Percentiles rank a stretch among this genome's conserved stretches.
Conservation (phyloP, 352 stramenopile species). For the Pythium sukuiense region DNA sequence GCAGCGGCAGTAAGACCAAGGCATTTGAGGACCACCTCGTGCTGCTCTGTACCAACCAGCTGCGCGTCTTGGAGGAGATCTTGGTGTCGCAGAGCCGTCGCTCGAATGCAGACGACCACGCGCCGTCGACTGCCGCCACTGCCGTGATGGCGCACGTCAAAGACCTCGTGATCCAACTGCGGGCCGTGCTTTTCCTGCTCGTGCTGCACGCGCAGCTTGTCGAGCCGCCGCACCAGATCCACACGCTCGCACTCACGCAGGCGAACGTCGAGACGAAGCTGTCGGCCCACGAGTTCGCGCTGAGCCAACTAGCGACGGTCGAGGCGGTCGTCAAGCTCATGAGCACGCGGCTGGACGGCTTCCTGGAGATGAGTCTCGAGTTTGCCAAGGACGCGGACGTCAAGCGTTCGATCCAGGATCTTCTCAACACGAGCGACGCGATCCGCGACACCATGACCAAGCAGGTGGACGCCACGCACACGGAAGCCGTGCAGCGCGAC, state of each 20-base stretch:
- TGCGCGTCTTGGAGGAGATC: constrained; percentile 25
- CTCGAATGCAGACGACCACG: background rate
- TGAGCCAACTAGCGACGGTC: constrained; percentile 53
- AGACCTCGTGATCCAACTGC: constrained; percentile 66
- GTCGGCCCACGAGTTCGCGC: constrained; percentile 41
- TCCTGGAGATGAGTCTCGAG: constrained; percentile 61
- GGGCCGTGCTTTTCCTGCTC: constrained; percentile 52
- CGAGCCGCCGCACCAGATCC: constrained; percentile 37
- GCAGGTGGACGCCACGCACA: constrained; percentile 47
- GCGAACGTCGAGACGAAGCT: constrained; percentile 34
- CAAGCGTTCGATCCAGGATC: constrained; percentile 68
- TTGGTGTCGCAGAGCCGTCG: constrained; percentile 17
- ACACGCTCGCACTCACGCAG: constrained; percentile 36
- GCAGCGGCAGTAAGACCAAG: background rate
- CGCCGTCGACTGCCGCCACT: background rate
- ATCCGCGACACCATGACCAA: constrained; percentile 43
- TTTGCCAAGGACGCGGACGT: constrained; percentile 77
- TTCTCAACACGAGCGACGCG: constrained; percentile 47
- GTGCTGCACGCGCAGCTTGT: constrained; percentile 41
- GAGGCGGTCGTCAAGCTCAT: constrained; percentile 65
- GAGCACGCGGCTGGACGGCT: constrained; percentile 54
- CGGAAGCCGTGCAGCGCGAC: constrained; percentile 49
- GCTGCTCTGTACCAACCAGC: constrained; percentile 21
- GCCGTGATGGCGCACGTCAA: constrained; percentile 23
- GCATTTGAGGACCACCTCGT: constrained; percentile 29